Evolutionary conservation across 306 rosid genomes (phyloP).

Genomic region (Fragaria nilgerrensis): DNA sequence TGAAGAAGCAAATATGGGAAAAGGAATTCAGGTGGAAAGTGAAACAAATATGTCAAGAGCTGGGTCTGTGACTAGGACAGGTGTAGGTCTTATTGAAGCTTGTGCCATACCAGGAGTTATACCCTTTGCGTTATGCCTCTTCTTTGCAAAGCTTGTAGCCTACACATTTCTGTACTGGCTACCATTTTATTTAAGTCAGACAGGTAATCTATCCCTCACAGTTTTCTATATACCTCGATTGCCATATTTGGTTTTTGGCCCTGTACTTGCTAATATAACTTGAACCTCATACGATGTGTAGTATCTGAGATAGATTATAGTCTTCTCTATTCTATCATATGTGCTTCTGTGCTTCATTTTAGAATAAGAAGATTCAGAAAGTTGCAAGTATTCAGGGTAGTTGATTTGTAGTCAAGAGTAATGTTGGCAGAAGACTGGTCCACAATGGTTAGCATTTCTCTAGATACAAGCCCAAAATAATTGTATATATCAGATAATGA

Average conservation of each 20-base stretch:
- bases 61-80: constrained; percentile 36
- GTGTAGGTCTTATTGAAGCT: constrained; percentile 69
- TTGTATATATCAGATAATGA: background rate
- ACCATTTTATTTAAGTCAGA: constrained; percentile 74
- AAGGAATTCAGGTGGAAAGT: constrained; percentile 11
- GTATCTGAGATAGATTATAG: background rate
- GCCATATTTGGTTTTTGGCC: background rate
- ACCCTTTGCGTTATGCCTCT: constrained; percentile 73
- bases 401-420: background rate
- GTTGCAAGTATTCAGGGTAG: background rate
- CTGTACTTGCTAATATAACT: background rate
- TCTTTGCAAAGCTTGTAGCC: constrained; percentile 89
- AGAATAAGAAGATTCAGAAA: background rate
- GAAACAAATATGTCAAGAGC: background rate
- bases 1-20: constrained; percentile 40
- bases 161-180: constrained; percentile 80
- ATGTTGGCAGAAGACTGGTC: background rate
- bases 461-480: background rate
- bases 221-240: background rate
- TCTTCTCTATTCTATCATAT: background rate
- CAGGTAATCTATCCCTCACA: constrained; percentile 44
- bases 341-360: background rate
- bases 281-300: background rate
- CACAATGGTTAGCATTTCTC: background rate
- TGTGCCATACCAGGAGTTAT: constrained; percentile 77